A percentile compares a stretch with the other conserved stretches of the same genome.
phyloP scores from a whole-genome alignment of 257 asterid genomes.

The Primulina tabacum region DNA sequence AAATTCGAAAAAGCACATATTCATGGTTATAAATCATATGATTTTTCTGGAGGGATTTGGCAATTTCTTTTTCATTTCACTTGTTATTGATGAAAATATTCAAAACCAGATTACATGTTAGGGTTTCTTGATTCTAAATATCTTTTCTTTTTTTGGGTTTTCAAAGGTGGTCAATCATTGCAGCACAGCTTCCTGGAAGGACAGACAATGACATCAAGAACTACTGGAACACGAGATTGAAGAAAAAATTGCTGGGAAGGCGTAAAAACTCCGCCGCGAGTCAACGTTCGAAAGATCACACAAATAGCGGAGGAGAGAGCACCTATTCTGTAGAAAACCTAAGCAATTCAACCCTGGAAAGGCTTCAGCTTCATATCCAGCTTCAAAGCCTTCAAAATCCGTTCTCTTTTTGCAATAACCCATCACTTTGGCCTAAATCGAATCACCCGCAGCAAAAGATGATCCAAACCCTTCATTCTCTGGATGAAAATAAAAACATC shows the following conservation, averaged over 20 bases:
- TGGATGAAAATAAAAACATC: conserved; percentile 20
- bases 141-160: neutral
- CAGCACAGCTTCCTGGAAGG: conserved; percentile 95
- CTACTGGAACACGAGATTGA: conserved; percentile 87
- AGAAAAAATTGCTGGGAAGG: conserved; percentile 78
- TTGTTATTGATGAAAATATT: conserved; percentile 7
- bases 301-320: conserved; percentile 28
- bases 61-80: neutral
- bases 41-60: conserved; percentile 9
- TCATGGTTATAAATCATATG: conserved; percentile 12
- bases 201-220: conserved; percentile 93
- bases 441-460: conserved; percentile 51
- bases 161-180: conserved; percentile 84
- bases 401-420: conserved; percentile 49
- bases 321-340: conserved; percentile 39
- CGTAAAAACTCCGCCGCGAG: conserved; percentile 51
- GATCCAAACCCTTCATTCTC: conserved; percentile 51
- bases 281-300: conserved; percentile 24
- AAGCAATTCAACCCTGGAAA: conserved; percentile 81
- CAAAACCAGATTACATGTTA: neutral
- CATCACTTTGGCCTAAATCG: conserved; percentile 55
- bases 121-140: conserved; percentile 2
- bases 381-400: conserved; percentile 64
- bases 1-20: conserved; percentile 27
- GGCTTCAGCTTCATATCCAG: conserved; percentile 89